Conservation (phyloP, 2,329 filamentous ascomycete genomes). For the Aspergillus transmontanensis region DNA sequence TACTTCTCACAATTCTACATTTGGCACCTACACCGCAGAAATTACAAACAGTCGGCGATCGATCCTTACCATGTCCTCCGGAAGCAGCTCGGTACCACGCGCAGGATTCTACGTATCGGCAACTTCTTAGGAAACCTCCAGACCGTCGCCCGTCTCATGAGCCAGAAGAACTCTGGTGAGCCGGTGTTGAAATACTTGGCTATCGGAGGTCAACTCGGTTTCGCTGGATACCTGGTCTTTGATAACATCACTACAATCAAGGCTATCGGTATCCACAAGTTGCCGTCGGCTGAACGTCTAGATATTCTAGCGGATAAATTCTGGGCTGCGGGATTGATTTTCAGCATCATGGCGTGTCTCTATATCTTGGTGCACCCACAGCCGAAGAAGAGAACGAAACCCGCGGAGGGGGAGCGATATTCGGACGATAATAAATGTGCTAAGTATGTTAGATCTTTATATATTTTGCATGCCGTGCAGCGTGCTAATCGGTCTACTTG, state of each 20-base stretch:
- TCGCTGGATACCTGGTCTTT: neutral
- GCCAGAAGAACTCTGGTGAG: neutral
- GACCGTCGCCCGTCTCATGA: neutral
- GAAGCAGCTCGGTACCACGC: neutral
- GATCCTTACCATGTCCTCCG: neutral
- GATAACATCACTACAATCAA: neutral
- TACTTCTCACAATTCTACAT: neutral
- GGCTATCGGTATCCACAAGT: neutral
- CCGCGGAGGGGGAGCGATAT: neutral
- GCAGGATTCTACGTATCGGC: neutral
- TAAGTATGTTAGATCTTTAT: neutral
- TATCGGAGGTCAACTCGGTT: neutral
- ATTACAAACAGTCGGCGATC: neutral
- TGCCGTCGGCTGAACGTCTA: neutral
- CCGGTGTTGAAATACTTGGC: neutral
- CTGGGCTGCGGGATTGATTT: neutral
- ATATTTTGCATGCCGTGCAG: neutral
- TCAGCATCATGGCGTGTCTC: neutral
- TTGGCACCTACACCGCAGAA: neutral
- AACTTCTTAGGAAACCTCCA: neutral
- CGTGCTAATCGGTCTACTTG: neutral
- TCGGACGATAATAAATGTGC: neutral
- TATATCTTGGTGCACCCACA: neutral
- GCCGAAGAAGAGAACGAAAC: neutral
- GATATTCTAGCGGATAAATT: neutral